Conservation (phyloP, 768 basidiomycete species). For the Rhodotorula kratochvilovae region DNA sequence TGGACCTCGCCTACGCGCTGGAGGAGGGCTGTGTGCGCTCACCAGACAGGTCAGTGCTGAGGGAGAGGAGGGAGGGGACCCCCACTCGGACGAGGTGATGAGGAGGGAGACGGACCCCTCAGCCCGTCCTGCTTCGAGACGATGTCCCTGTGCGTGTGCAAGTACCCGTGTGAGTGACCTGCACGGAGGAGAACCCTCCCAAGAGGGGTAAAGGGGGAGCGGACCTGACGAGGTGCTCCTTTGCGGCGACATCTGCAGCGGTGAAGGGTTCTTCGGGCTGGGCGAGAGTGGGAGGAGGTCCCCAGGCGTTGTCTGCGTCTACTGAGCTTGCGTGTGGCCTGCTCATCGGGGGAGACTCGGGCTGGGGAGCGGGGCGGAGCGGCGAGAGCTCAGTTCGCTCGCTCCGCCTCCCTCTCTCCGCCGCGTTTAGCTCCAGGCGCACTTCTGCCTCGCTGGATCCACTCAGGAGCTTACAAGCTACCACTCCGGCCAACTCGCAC, state of each 20-base stretch:
- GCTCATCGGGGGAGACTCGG: not conserved
- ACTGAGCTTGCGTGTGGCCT: conserved; percentile 28
- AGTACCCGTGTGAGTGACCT: not conserved
- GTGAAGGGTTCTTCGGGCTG: not conserved
- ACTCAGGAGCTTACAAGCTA: too few species aligned
- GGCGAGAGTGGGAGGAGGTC: not conserved
- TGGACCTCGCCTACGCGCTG: conserved; percentile 21
- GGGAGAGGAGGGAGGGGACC: not conserved
- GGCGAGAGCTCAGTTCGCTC: not conserved
- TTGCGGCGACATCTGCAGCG: conserved; percentile 22
- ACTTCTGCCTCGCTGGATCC: too few species aligned
- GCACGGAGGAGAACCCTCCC: too few species aligned
- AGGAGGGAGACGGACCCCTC: conserved; percentile 6
- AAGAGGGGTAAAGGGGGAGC: not conserved
- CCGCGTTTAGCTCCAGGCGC: too few species aligned
- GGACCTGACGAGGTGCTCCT: conserved; percentile 24
- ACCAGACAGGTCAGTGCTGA: not conserved
- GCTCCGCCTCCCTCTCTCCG: not conserved
- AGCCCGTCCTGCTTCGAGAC: conserved; percentile 28
- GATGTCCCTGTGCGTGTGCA: conserved; percentile 12
- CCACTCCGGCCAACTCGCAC: too few species aligned
- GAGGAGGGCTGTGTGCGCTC: conserved; percentile 10
- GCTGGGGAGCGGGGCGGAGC: accelerated
- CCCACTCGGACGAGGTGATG: not conserved
- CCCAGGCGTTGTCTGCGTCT: conserved; percentile 34